Base-by-base conservation (phyloP, 2,329 filamentous ascomycete species). In the Aspergillus piperis region DNA sequence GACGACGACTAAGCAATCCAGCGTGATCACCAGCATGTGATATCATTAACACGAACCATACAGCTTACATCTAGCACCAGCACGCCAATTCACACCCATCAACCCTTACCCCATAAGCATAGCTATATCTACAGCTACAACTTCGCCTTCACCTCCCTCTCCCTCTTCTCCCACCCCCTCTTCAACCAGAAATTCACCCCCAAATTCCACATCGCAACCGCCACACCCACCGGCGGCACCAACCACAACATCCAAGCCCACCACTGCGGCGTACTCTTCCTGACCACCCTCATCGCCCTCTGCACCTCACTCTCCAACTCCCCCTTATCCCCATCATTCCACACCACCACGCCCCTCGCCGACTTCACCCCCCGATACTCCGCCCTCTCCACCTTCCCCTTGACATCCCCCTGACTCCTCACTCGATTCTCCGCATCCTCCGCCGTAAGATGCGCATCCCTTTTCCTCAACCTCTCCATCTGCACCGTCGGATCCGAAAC, bases 401-500 rank as follows among this genome's bases (percentile, higher is more conserved):
- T 82, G 62, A 97, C 90, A 75, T 96, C 91, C 49, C 88, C 89
- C 82, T 99, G 95, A 72, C 92, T 96, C 64, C 83, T 80, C 5
- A 99, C 92, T 17, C 95, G 82, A 73, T 96, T 92, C 81, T 89
- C 84, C 15, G 94, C 95, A 74, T 99, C 95, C 72, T 95, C 90
- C n/a, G 84, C 83, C 8, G 84, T 90, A 36, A 98, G 78, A 76
- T 96, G 90, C 39, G 84, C 72, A 76, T 99, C 93, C 53, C 95
- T 81, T 15, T 84, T 86, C 68, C 88, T 83, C 61, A 99, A 77
- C 59, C 95, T 82, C 71, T 84, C 79, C 85, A 97, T 94, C 82
- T 99, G 95, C 50, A 93, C 84, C 63, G 83, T 85, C 0, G 91
- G 88, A 67, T 96, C 91, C 10, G 79, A 82, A 19, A 98, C 92